Conservation (phyloP, 768 basidiomycete species). For the Lentinula detonsa region DNA sequence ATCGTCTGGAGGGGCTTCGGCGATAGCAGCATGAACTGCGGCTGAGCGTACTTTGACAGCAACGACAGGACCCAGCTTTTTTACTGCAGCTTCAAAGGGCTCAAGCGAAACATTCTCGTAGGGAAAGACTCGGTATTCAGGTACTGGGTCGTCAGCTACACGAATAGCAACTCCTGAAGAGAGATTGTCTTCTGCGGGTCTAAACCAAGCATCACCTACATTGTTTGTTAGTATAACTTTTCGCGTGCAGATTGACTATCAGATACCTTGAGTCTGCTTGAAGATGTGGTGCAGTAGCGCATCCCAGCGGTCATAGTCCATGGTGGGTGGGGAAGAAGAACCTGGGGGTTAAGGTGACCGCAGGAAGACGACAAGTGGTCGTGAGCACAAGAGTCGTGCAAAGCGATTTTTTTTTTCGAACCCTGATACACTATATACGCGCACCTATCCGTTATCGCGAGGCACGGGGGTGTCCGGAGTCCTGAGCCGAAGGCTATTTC, state of each 20-base stretch:
- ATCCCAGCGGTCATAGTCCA: constrained; percentile 50
- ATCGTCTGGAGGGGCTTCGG: constrained; percentile 37
- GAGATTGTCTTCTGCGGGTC: constrained; percentile 47
- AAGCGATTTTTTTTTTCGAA: not conserved
- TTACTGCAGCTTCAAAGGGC: constrained; percentile 52
- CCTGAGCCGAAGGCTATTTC: not conserved
- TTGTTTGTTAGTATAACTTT: not conserved
- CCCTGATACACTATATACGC: not conserved
- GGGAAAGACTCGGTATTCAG: constrained; percentile 30
- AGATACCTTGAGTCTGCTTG: constrained; percentile 8
- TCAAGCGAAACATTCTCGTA: constrained; percentile 47
- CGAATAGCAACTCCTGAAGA: constrained; percentile 48
- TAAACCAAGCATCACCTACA: constrained; percentile 48
- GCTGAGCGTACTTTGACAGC: constrained; percentile 50
- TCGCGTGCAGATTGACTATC: no score
- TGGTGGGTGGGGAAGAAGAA: not conserved
- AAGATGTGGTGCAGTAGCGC: constrained; percentile 50
- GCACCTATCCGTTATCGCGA: not conserved
- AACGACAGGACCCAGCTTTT: constrained; percentile 49
- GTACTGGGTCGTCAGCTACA: constrained; percentile 19
- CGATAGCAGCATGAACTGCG: constrained; percentile 47
- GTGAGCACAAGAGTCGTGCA: not conserved
- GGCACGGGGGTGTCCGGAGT: not conserved
- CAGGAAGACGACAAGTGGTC: not conserved
- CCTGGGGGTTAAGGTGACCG: not conserved